These are phyloP conservation scores for Lactuca saligna DNA, from an alignment of 129 eudicot genomes.

Conservation along the genomic window DNA sequence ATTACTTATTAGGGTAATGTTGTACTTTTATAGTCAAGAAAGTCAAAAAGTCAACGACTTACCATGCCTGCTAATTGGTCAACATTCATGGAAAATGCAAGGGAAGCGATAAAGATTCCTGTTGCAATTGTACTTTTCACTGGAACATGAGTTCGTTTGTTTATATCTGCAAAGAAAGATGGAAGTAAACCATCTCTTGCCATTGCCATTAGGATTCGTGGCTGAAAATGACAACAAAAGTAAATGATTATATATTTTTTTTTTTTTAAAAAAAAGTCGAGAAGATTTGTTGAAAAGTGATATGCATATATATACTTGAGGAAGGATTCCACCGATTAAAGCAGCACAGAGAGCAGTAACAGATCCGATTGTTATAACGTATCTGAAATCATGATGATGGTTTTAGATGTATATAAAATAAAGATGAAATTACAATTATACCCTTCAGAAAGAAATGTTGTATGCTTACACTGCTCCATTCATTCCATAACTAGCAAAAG, in stretches of 20 bases:
- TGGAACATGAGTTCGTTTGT: constrained; percentile 57
- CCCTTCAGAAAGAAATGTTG: not conserved
- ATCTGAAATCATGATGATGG: constrained; percentile 33
- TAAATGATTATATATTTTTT: constrained; percentile 1
- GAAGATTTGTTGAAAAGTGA: constrained; percentile 3
- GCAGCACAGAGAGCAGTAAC: constrained; percentile 73
- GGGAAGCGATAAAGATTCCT: constrained; percentile 50
- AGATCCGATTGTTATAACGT: constrained; percentile 54
- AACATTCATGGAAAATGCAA: constrained; percentile 63
- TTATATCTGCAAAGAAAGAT: constrained; percentile 61
- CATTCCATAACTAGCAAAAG: constrained; percentile 69
- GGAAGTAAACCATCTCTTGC: constrained; percentile 74
- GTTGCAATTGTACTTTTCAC: constrained; percentile 60
- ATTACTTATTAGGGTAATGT: no score
- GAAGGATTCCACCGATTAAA: constrained; percentile 62
- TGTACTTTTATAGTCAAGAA: not conserved
- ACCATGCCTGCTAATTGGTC: constrained; percentile 69
- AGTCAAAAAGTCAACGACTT: constrained; percentile 19
- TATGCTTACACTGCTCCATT: constrained; percentile 63
- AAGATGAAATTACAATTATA: constrained; percentile 4
- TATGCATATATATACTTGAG: constrained; percentile 39
- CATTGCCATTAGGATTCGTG: constrained; percentile 72
- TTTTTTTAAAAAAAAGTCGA: not conserved
- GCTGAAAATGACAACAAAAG: constrained; percentile 42
- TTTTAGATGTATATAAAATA: not conserved